Percentiles rank a stretch among this genome's conserved stretches.
Evolutionary conservation across 805 yeast genomes (phyloP).

Genomic region (Cyberlindnera veronae): DNA sequence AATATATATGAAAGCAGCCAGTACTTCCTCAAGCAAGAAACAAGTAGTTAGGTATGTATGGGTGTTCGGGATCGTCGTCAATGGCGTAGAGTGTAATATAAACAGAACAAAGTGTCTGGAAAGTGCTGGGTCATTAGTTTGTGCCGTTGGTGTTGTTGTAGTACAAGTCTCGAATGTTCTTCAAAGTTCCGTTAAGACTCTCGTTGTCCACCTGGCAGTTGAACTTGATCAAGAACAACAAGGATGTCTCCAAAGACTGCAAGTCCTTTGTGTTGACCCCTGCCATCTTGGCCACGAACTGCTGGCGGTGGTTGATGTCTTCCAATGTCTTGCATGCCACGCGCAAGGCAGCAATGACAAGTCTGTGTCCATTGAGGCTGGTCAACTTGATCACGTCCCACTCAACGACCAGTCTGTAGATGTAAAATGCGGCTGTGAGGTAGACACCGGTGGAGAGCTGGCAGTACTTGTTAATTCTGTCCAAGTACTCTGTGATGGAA

Average conservation of each 20-base stretch:
- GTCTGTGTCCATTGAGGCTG: constrained; percentile 39
- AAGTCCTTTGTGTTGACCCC: constrained; percentile 44
- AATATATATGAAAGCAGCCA: too few species aligned
- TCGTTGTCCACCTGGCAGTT: constrained; percentile 36
- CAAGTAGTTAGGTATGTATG: too few species aligned
- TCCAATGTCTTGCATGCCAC: constrained; percentile 45
- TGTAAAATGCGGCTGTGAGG: constrained; percentile 26
- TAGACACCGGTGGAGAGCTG: constrained; percentile 29
- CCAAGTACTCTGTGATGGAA: constrained; percentile 25
- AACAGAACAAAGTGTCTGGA: too few species aligned
- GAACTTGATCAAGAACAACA: constrained; percentile 47
- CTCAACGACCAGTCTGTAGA: constrained; percentile 22
- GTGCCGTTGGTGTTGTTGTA: constrained; percentile 1
- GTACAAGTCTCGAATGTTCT: constrained; percentile 3
- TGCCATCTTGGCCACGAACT: constrained; percentile 42
- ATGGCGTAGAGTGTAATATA: too few species aligned
- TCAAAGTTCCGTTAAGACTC: constrained; percentile 2
- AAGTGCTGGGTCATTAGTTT: constrained; percentile 2
- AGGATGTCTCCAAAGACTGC: constrained; percentile 45
- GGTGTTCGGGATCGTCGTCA: too few species aligned
- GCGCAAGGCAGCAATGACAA: constrained; percentile 42
- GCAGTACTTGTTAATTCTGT: constrained; percentile 28
- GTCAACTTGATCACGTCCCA: constrained; percentile 29
- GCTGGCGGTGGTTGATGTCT: constrained; percentile 42
- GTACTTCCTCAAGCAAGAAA: too few species aligned